Evolutionary conservation across 306 rosid genomes (phyloP).

Genomic region (Quercus suber): DNA sequence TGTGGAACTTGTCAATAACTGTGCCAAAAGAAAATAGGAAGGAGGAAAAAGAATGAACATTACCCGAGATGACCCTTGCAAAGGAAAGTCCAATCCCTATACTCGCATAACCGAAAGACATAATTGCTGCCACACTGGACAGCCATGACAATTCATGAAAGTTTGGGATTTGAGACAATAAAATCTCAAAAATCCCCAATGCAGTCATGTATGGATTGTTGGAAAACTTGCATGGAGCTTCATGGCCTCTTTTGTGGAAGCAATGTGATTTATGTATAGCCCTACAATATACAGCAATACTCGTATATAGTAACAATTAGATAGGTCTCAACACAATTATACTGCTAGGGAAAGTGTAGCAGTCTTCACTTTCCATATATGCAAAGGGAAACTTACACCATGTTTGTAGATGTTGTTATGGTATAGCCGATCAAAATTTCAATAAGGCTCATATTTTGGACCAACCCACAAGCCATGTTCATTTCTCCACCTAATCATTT

Average conservation of each 20-base stretch:
- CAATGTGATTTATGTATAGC: constrained; percentile 47
- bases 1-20: background rate
- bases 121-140: constrained; percentile 44
- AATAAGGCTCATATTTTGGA: constrained; percentile 28
- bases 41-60: background rate
- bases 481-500: constrained; percentile 31
- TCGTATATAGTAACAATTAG: too few species aligned
- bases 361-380: too few species aligned
- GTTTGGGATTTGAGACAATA: constrained; percentile 53
- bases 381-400: constrained; percentile 28
- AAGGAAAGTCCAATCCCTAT: constrained; percentile 53
- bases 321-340: too few species aligned
- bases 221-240: constrained; percentile 39
- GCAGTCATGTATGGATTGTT: constrained; percentile 54
- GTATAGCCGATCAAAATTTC: constrained; percentile 31
- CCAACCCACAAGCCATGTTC: constrained; percentile 19
- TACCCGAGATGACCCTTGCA: constrained; percentile 37
- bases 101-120: constrained; percentile 52
- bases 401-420: constrained; percentile 34
- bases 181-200: constrained; percentile 42
- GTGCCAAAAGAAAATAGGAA: background rate
- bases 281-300: constrained; percentile 22
- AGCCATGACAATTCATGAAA: constrained; percentile 52
- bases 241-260: constrained; percentile 25
- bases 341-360: too few species aligned